phyloP scores from a whole-genome alignment of 31 red algal species.

The Endocladia muricata region DNA sequence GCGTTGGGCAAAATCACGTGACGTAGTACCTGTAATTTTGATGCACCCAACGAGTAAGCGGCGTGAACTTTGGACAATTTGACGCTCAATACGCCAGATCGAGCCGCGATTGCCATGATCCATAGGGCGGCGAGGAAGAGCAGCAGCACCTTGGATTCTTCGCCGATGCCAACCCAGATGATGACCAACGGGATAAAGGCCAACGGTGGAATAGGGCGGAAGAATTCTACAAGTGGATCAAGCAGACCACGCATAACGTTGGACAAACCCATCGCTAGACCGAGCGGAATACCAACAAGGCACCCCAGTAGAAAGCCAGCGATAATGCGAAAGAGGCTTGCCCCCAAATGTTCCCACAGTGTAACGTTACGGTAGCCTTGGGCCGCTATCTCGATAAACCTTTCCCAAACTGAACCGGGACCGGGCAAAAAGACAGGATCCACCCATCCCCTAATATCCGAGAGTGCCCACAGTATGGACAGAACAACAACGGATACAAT shows the following conservation, averaged over 20 bases:
- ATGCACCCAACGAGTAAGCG: conserved; percentile 1
- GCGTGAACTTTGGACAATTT: conserved; percentile 6
- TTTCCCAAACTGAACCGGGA: too few species aligned
- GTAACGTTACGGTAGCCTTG: too few species aligned
- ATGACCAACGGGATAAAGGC: not conserved
- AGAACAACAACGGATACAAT: too few species aligned
- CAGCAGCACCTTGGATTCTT: not conserved
- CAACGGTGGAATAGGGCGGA: conserved; percentile 7
- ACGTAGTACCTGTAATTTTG: not conserved
- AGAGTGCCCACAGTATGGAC: too few species aligned
- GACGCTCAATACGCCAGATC: not conserved
- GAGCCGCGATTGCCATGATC: conserved; percentile 4
- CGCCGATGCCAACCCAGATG: not conserved
- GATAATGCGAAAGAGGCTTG: too few species aligned
- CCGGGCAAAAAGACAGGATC: too few species aligned
- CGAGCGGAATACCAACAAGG: conserved; percentile 8
- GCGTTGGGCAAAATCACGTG: conserved; percentile 3
- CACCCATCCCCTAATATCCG: too few species aligned
- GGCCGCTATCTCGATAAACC: too few species aligned
- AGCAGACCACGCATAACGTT: not conserved
- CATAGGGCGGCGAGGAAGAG: not conserved
- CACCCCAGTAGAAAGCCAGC: not conserved
- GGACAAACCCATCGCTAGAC: conserved; percentile 1
- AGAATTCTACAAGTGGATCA: conserved; percentile 5
- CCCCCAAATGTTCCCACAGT: too few species aligned